These are phyloP conservation scores for Fimicolochytrium jonesii DNA, from an alignment of 192 early-diverging fungal species.

Conservation along the genomic window DNA sequence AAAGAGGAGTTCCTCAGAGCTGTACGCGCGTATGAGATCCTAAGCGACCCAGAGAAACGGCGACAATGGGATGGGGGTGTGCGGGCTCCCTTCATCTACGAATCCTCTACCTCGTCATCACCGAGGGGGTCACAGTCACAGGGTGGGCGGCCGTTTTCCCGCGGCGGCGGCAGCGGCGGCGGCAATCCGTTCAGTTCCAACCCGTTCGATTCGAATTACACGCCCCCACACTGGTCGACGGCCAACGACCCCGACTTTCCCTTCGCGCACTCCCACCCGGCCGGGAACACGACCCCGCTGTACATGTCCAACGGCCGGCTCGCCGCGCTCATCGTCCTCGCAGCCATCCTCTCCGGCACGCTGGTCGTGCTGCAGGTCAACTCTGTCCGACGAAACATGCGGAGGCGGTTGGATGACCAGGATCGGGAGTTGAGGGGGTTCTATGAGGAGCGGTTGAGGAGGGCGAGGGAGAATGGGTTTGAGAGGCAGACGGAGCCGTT, in stretches of 20 bases:
- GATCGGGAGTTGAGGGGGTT: not conserved
- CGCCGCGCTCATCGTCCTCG: slow-evolving; percentile 13
- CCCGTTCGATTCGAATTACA: too few species aligned
- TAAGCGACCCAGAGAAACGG: not conserved
- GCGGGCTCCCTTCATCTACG: not conserved
- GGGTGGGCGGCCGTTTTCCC: too few species aligned
- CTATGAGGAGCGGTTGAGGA: slow-evolving; percentile 11
- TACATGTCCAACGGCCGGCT: slow-evolving; percentile 34
- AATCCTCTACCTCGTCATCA: not conserved
- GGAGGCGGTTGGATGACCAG: not conserved
- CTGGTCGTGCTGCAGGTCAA: slow-evolving; percentile 12
- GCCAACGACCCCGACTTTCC: too few species aligned
- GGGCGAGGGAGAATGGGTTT: slow-evolving; percentile 11
- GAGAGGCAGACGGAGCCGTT: slow-evolving; percentile 4
- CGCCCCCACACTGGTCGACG: too few species aligned
- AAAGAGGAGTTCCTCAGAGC: slow-evolving; percentile 13
- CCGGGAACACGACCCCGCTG: slow-evolving; percentile 10
- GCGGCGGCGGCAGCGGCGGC: too few species aligned
- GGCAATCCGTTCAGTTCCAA: too few species aligned
- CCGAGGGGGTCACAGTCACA: too few species aligned
- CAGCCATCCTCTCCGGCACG: slow-evolving; percentile 6
- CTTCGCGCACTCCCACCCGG: not conserved
- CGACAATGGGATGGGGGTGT: not conserved
- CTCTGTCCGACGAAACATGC: not conserved
- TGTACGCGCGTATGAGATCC: slow-evolving; percentile 26